Percentiles rank a stretch among this genome's conserved stretches.
These are phyloP conservation scores for Pichia heedii DNA, from an alignment of 805 yeast species.

Conservation along the genomic window DNA sequence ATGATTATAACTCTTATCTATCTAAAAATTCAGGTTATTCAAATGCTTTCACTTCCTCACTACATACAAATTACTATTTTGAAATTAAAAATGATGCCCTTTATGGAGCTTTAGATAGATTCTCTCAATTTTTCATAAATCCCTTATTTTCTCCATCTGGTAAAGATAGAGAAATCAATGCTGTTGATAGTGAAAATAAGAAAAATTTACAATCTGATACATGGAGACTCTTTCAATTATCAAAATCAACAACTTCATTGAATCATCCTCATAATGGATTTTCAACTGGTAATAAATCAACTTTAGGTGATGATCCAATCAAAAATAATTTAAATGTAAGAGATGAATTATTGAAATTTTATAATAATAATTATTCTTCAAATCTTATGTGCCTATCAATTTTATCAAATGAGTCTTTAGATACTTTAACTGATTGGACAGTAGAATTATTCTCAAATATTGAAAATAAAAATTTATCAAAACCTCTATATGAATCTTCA, in stretches of 20 bases:
- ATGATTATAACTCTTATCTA: conserved; percentile 64
- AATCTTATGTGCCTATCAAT: conserved; percentile 83
- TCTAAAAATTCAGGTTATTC: conserved; percentile 82
- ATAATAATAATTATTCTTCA: conserved; percentile 65
- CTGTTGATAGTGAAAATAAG: conserved; percentile 94
- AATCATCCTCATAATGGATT: conserved; percentile 80
- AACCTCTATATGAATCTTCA: conserved; percentile 37
- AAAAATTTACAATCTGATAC: conserved; percentile 83
- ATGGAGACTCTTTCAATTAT: conserved; percentile 85
- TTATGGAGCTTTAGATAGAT: conserved; percentile 85
- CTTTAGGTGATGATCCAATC: conserved; percentile 62
- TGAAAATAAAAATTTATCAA: conserved; percentile 38
- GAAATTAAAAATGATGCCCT: conserved; percentile 70
- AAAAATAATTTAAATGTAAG: conserved; percentile 62
- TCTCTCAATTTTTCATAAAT: conserved; percentile 81
- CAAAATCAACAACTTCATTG: conserved; percentile 62
- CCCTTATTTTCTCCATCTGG: conserved; percentile 70
- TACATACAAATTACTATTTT: conserved; percentile 85
- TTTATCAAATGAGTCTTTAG: conserved; percentile 72
- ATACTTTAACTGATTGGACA: conserved; percentile 64
- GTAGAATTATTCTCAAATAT: conserved; percentile 54
- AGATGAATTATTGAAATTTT: conserved; percentile 69
- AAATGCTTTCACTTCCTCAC: conserved; percentile 85
- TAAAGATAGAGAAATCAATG: conserved; percentile 85
- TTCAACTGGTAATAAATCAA: conserved; percentile 78